phyloP scores from a whole-genome alignment of 2,329 filamentous ascomycete species.

The Blastomyces percursus region DNA sequence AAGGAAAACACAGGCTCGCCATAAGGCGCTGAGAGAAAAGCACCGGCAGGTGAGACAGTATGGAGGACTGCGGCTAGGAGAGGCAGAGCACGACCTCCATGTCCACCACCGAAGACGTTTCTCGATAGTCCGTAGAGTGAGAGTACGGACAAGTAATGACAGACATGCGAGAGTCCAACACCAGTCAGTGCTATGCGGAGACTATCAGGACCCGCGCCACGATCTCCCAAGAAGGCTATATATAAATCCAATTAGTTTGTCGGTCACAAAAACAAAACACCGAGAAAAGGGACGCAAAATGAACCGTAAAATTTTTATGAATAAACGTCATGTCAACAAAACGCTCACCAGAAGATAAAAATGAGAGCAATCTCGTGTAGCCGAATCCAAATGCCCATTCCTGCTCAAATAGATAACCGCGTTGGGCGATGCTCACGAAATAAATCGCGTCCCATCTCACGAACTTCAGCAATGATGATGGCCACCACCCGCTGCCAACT shows the following conservation, averaged over 20 bases:
- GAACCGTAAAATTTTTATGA: neutral
- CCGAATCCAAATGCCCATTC: conserved; percentile 56
- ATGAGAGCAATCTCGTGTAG: conserved; percentile 37
- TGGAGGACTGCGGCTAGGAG: conserved; percentile 64
- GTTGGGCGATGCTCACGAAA: conserved; percentile 43
- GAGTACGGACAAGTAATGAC: conserved; percentile 66
- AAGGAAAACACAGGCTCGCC: conserved; percentile 69
- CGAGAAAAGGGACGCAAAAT: neutral
- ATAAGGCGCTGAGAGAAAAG: conserved; percentile 84
- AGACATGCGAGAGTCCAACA: conserved; percentile 56
- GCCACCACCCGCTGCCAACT: neutral
- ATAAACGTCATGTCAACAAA: neutral
- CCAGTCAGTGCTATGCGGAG: conserved; percentile 40
- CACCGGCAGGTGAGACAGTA: conserved; percentile 71
- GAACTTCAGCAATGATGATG: conserved; percentile 28
- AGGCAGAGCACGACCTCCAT: conserved; percentile 20
- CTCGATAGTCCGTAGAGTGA: conserved; percentile 57
- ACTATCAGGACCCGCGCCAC: neutral
- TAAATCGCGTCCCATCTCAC: conserved; percentile 55
- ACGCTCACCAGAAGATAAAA: conserved; percentile 26
- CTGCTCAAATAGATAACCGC: conserved; percentile 51
- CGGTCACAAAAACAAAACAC: neutral
- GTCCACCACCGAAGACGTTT: conserved; percentile 40
- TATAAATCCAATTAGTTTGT: neutral
- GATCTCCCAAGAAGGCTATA: neutral